Base-by-base conservation (phyloP, 371 early-diverging fungal species). In the Mortierella sp. region DNA sequence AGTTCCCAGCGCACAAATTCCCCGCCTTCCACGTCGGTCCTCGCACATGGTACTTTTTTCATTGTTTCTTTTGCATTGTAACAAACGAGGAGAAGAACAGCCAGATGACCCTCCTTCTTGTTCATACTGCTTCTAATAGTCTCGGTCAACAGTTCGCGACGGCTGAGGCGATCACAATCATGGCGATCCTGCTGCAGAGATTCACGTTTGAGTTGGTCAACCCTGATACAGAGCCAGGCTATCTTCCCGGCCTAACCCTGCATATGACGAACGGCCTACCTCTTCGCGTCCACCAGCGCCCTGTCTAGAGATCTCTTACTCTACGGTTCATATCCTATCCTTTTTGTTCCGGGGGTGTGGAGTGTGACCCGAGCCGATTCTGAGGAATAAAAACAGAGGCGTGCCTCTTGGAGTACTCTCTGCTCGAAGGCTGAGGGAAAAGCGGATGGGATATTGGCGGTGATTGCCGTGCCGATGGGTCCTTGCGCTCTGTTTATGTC, bases 11-110 rank as follows among this genome's bases (percentile, higher is more conserved):
- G 0, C 51, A 81, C 54, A 81, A 85, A 75, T 85, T 85, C 69
- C 79, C 86, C 0, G 76, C 89, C 10, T 93, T 94, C 87, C 93
- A 94, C 75, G 93, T 91, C 16, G 95, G 95, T 2, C 95, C 95
- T 43, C 88, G 95, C 34, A 90, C 91, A 9, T 95, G 95, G 80
- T 89, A 94, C 24, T 90, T 5, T 28, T 16, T 43, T 67, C n/a
- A n/a, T 0, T 61, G 34, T 75, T 46, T 16, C 13, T 10, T 46
- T 54, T 31, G 14, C 3, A 6, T 43, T 16, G 19, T 57, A 40
- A 21, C 54, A 54, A n/a, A 50, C 16, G n/a, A 0, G n/a, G 8
- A n/a, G 8, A n/a, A 9, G n/a, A 54, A 54, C n/a, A n/a, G 5
- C n/a, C 9, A n/a, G 21, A 3, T 50, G 50, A 44, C 74, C 54